phyloP scores from a whole-genome alignment of 2,329 filamentous ascomycete genomes.

The Fusarium mundagurra region DNA sequence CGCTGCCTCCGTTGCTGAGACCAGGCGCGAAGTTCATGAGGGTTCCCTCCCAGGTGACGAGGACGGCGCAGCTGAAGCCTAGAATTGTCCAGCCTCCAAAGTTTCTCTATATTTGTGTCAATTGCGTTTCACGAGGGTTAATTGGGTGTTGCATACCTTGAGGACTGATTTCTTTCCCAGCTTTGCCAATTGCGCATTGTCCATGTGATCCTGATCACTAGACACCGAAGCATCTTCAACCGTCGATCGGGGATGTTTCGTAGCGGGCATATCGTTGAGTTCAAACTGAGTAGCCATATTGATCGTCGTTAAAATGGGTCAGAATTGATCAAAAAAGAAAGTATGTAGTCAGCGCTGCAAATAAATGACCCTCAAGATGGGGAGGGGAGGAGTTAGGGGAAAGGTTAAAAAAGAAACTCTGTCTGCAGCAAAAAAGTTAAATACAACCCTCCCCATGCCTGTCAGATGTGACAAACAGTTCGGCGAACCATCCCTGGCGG shows the following conservation, averaged over 20 bases:
- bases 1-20: constrained; percentile 38
- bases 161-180: constrained; percentile 17
- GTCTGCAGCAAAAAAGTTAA: not conserved
- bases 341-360: not conserved
- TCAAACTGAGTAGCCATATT: constrained; percentile 7
- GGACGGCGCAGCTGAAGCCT: constrained; percentile 42
- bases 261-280: not conserved
- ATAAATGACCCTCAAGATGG: not conserved
- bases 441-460: not conserved
- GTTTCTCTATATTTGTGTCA: constrained; percentile 26
- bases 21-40: constrained; percentile 42
- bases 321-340: not conserved
- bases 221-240: constrained; percentile 5
- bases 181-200: constrained; percentile 34
- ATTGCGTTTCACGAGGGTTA: fast-evolving
- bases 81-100: constrained; percentile 41
- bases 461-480: not conserved
- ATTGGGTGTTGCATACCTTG: not conserved
- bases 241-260: constrained; percentile 9
- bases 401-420: not conserved
- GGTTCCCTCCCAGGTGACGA: constrained; percentile 43
- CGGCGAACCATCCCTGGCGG: not conserved
- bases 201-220: constrained; percentile 32
- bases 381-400: not conserved
- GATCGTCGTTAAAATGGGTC: not conserved